phyloP scores from a whole-genome alignment of 1,139 yeast species.

The Waltiozyma sp. region DNA sequence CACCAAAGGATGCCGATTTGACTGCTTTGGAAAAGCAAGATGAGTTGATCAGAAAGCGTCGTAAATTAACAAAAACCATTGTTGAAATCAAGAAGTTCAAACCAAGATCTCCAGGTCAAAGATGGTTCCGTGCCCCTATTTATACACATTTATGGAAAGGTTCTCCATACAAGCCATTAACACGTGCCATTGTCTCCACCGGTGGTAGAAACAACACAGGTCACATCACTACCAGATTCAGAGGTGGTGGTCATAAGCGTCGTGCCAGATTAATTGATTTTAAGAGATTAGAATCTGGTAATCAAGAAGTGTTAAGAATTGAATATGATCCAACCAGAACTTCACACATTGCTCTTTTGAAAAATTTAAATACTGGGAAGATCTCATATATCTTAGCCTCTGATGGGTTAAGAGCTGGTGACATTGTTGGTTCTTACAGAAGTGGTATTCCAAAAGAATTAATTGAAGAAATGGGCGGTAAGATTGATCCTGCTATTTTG shows the following conservation, averaged over 20 bases:
- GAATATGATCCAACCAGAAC: constrained; percentile 96
- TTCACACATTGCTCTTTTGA: constrained; percentile 81
- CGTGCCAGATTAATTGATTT: constrained; percentile 79
- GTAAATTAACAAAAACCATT: constrained; percentile 58
- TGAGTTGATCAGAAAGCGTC: constrained; percentile 56
- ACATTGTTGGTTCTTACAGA: constrained; percentile 80
- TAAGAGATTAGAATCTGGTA: constrained; percentile 55
- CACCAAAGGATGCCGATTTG: constrained; percentile 29
- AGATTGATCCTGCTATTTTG: constrained; percentile 82
- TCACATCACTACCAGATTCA: constrained; percentile 79
- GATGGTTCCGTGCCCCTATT: constrained; percentile 83
- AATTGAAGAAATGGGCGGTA: constrained; percentile 75
- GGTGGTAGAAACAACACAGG: constrained; percentile 93
- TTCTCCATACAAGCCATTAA: constrained; percentile 64
- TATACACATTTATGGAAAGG: constrained; percentile 86
- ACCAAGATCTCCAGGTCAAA: constrained; percentile 77
- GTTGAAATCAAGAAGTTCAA: constrained; percentile 67
- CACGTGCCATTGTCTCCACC: constrained; percentile 59
- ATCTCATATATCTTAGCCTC: constrained; percentile 80
- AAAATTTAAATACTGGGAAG: constrained; percentile 50
- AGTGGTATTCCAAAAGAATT: constrained; percentile 75
- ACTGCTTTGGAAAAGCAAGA: constrained; percentile 80
- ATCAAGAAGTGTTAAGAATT: constrained; percentile 72
- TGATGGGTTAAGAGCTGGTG: constrained; percentile 90
- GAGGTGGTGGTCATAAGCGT: constrained; percentile 95